These are phyloP conservation scores for Cladosporium sp. DNA, from an alignment of 2,329 filamentous ascomycete genomes.

Conservation along the genomic window DNA sequence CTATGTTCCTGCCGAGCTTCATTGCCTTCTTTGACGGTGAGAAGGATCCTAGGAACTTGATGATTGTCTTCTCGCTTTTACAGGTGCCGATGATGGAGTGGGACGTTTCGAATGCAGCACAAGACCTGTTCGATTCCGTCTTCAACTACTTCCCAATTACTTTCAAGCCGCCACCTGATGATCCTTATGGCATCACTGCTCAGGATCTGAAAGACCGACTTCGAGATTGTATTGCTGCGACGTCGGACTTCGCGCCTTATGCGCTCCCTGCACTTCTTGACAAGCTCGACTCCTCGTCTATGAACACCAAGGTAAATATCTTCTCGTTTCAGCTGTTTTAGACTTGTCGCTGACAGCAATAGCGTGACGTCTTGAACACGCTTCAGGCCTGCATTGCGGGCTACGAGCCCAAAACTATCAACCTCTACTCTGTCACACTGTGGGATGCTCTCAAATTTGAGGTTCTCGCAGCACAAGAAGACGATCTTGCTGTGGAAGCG, in stretches of 20 bases:
- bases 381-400: slow-evolving; percentile 56
- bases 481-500: slow-evolving; percentile 59
- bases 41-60: slow-evolving; percentile 65
- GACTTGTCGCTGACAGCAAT: background rate
- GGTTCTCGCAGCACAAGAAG: slow-evolving; percentile 63
- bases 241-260: slow-evolving; percentile 60
- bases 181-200: slow-evolving; percentile 66
- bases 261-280: slow-evolving; percentile 64
- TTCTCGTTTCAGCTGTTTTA: background rate
- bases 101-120: slow-evolving; percentile 57
- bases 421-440: slow-evolving; percentile 59
- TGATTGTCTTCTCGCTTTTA: slow-evolving; percentile 66
- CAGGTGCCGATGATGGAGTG: slow-evolving; percentile 66
- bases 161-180: slow-evolving; percentile 64
- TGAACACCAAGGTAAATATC: slow-evolving; percentile 57
- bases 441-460: slow-evolving; percentile 69
- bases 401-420: slow-evolving; percentile 57
- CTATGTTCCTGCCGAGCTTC: slow-evolving; percentile 56
- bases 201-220: slow-evolving; percentile 63
- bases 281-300: slow-evolving; percentile 65
- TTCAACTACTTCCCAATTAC: slow-evolving; percentile 72
- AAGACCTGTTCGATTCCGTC: slow-evolving; percentile 62
- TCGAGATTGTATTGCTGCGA: slow-evolving; percentile 61
- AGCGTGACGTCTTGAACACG: slow-evolving; percentile 63
- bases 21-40: slow-evolving; percentile 64